phyloP scores from a whole-genome alignment of 228 moss, liverwort and hornwort species.

The Sphagnum magellanicum region DNA sequence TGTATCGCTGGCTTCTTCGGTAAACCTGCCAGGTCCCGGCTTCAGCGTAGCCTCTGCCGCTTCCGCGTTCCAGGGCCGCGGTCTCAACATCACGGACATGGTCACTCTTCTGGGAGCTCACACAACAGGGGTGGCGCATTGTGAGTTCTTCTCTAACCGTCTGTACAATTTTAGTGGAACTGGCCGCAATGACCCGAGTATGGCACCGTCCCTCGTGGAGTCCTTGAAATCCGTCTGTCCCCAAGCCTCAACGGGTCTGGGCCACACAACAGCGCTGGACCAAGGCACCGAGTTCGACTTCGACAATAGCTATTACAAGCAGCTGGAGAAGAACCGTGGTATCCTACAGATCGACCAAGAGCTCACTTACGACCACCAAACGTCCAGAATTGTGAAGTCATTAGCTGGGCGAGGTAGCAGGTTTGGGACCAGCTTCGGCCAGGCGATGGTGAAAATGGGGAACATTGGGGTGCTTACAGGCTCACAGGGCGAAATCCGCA shows the following conservation, averaged over 20 bases:
- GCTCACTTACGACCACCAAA: background rate
- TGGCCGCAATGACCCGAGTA: constrained; percentile 21
- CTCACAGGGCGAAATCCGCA: constrained; percentile 21
- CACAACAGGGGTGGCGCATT: constrained; percentile 31
- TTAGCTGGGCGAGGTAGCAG: background rate
- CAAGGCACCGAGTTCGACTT: constrained; percentile 17
- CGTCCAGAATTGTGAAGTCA: background rate
- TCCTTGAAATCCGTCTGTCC: constrained; percentile 23
- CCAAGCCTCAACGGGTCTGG: constrained; percentile 13
- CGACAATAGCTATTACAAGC: constrained; percentile 17
- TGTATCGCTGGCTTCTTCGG: constrained; percentile 10
- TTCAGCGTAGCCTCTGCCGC: no score
- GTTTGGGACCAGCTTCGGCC: constrained; percentile 36
- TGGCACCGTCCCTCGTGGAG: constrained; percentile 16
- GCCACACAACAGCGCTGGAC: constrained; percentile 14
- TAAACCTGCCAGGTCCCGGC: constrained; percentile 21
- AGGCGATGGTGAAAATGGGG: constrained; percentile 20
- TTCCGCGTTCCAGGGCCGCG: background rate
- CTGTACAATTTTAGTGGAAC: constrained; percentile 37
- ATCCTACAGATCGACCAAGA: constrained; percentile 9
- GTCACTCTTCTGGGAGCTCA: constrained; percentile 29
- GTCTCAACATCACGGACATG: constrained; percentile 4
- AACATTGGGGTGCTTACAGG: constrained; percentile 29
- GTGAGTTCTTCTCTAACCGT: constrained; percentile 40
- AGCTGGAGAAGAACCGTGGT: background rate